phyloP scores from a whole-genome alignment of 768 basidiomycete genomes.

The Panaeolus papilionaceus region DNA sequence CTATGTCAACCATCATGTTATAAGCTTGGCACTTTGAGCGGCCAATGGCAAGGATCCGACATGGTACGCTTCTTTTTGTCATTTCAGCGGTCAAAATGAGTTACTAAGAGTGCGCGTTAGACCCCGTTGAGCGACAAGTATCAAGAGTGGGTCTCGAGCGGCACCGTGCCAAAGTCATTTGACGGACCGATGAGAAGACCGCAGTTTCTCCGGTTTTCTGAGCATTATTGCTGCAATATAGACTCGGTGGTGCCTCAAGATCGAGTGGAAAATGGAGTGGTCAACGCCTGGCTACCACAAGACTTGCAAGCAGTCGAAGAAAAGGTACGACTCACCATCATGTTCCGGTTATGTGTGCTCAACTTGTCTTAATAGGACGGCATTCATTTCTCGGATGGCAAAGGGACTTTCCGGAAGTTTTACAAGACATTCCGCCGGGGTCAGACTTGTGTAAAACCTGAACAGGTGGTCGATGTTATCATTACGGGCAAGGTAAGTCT shows the following conservation, averaged over 20 bases:
- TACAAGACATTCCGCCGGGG: constrained; percentile 45
- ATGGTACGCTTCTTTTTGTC: constrained; percentile 41
- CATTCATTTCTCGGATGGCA: constrained; percentile 44
- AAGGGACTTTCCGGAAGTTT: constrained; percentile 40
- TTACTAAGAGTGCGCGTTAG: constrained; percentile 30
- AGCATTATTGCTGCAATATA: constrained; percentile 49
- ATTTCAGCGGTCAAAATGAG: not conserved
- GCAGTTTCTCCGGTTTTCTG: constrained; percentile 54
- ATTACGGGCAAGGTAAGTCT: constrained; percentile 56
- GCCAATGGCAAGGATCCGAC: constrained; percentile 56
- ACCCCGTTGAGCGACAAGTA: constrained; percentile 46
- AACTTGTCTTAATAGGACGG: constrained; percentile 48
- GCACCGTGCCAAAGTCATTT: constrained; percentile 39
- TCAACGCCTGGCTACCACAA: constrained; percentile 54
- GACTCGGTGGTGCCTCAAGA: constrained; percentile 40
- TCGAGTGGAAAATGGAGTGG: constrained; percentile 40
- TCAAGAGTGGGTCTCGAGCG: constrained; percentile 39
- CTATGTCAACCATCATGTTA: constrained; percentile 39
- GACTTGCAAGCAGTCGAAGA: constrained; percentile 42
- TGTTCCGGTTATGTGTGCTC: constrained; percentile 8
- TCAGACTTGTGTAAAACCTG: constrained; percentile 23
- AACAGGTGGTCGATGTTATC: constrained; percentile 50
- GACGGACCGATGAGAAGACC: constrained; percentile 47
- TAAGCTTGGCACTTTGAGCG: constrained; percentile 49
- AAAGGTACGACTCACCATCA: constrained; percentile 37